Conservation (phyloP, 225 moss, liverwort and hornwort genomes). For the Thuidium tamariscinum region DNA sequence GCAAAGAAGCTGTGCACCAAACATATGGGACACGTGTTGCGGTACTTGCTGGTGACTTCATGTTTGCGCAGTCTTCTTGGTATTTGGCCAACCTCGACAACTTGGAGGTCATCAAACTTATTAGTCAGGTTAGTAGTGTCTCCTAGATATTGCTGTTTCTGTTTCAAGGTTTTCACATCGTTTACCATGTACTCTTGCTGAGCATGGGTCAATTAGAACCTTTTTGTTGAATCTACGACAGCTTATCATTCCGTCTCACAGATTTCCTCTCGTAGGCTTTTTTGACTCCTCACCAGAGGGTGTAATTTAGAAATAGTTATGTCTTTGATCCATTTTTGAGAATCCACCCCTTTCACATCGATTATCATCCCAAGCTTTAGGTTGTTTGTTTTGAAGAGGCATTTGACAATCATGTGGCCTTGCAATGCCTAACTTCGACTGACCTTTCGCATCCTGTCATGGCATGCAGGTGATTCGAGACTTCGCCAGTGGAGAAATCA, state of each 20-base stretch:
- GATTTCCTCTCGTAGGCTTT: background rate
- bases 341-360: background rate
- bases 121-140: constrained; percentile 60
- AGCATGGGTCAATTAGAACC: background rate
- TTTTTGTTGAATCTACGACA: background rate
- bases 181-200: background rate
- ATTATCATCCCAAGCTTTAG: background rate
- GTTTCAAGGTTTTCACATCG: background rate
- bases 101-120: constrained; percentile 90
- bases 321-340: background rate
- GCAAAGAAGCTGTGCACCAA: constrained; percentile 71
- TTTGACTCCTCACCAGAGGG: background rate
- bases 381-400: background rate
- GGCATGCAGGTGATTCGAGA: constrained; percentile 73
- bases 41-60: constrained; percentile 87
- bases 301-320: background rate
- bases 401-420: background rate
- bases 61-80: constrained; percentile 98
- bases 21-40: constrained; percentile 78
- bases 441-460: background rate
- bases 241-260: background rate
- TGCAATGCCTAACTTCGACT: background rate
- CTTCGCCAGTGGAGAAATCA: constrained; percentile 84
- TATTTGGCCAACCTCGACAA: constrained; percentile 93
- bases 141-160: background rate